Conservation (phyloP, 2,329 filamentous ascomycete genomes). For the Aspergillus niger region DNA sequence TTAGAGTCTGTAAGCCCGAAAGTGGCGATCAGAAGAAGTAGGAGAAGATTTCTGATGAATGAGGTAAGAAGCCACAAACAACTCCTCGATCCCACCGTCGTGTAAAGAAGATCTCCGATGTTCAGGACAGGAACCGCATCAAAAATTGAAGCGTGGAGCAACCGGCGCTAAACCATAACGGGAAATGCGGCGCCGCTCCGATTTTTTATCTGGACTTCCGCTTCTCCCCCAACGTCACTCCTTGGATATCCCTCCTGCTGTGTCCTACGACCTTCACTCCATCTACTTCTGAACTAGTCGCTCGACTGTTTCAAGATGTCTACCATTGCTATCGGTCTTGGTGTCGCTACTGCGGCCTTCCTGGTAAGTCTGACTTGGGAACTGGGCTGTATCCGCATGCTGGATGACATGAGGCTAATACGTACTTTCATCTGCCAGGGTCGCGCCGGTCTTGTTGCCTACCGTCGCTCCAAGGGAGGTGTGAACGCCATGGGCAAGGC, state of each 20-base stretch:
- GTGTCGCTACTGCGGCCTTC: conserved; percentile 65
- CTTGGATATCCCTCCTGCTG: conserved; percentile 16
- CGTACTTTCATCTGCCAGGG: conserved; percentile 58
- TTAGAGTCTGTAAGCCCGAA: neutral
- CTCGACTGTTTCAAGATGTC: conserved; percentile 39
- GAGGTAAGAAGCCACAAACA: neutral
- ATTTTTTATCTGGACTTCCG: conserved; percentile 40
- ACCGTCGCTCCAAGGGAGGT: conserved; percentile 70
- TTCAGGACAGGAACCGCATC: conserved; percentile 21
- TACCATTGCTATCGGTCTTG: conserved; percentile 47
- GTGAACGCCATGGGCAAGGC: conserved; percentile 81
- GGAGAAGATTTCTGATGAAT: neutral
- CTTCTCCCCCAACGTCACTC: conserved; percentile 22
- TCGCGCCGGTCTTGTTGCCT: conserved; percentile 86
- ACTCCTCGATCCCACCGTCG: conserved; percentile 8
- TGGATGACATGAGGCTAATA: neutral
- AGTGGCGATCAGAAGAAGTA: neutral
- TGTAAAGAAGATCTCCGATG: conserved; percentile 18
- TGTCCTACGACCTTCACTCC: conserved; percentile 4
- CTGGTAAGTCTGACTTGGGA: conserved; percentile 62
- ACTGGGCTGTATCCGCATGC: neutral
- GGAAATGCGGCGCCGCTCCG: conserved; percentile 33
- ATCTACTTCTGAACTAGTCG: neutral
- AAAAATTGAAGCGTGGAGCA: conserved; percentile 31
- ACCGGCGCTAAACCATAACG: conserved; percentile 36